phyloP scores from a whole-genome alignment of 495 filamentous ascomycete genomes.

The Penicillium pancosmium region DNA sequence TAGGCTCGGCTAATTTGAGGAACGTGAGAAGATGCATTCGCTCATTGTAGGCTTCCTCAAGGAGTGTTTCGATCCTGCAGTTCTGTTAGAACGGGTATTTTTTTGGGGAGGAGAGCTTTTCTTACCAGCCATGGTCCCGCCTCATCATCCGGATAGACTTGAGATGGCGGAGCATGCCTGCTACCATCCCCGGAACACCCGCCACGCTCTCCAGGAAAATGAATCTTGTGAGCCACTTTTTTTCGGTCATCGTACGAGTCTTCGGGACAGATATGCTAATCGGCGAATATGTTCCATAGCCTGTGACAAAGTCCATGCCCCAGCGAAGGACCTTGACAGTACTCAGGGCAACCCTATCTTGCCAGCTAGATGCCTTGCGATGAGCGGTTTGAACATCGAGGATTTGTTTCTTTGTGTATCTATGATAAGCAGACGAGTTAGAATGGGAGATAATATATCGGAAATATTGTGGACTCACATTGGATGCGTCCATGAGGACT shows the following conservation, averaged over 20 bases:
- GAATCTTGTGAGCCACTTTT: slow-evolving; percentile 80
- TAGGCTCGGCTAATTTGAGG: slow-evolving; percentile 88
- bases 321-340: slow-evolving; percentile 65
- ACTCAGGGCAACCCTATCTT: slow-evolving; percentile 66
- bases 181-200: slow-evolving; percentile 96
- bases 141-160: slow-evolving; percentile 80
- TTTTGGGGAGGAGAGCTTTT: not conserved
- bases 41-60: slow-evolving; percentile 95
- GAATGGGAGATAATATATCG: not conserved
- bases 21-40: slow-evolving; percentile 96
- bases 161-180: slow-evolving; percentile 88
- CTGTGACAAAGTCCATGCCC: slow-evolving; percentile 70
- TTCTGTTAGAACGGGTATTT: not conserved
- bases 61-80: slow-evolving; percentile 81
- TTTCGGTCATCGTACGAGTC: slow-evolving; percentile 65
- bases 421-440: slow-evolving; percentile 23
- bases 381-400: slow-evolving; percentile 63
- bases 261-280: slow-evolving; percentile 42
- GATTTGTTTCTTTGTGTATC: slow-evolving; percentile 69
- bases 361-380: slow-evolving; percentile 65
- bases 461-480: slow-evolving; percentile 34
- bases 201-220: slow-evolving; percentile 95
- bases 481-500: slow-evolving; percentile 45
- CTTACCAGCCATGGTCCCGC: slow-evolving; percentile 89
- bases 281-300: slow-evolving; percentile 66